Base-by-base conservation (phyloP, 495 filamentous ascomycete species). In the Tricharina praecox region DNA sequence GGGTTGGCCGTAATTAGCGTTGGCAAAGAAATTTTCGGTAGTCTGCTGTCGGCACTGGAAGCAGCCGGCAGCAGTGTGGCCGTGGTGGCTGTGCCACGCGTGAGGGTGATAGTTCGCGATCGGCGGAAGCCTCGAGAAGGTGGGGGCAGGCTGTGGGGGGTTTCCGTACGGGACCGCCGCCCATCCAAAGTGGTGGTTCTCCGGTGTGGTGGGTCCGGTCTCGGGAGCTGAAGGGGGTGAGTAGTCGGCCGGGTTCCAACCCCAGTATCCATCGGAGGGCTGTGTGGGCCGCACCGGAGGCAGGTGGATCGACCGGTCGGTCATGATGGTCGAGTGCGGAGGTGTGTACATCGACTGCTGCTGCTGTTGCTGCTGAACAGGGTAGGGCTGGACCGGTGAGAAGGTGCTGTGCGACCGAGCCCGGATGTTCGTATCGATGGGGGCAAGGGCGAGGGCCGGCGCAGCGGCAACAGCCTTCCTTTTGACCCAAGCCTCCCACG, bases 401-500 rank as follows among this genome's bases (percentile, higher is more conserved):
- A 39, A 66, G 47, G 68, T 70, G 43, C 64, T 58, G 44, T 69
- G 56, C 20, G 62, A 58, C 4, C 65, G 66, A 39, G 66, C 63
- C 15, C 74, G 56, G 23, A 77, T 59, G 35, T 78, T 78, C 49
- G 81, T 77, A 58, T 86, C 78, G 52, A 88, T 71, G 16, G 82
- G 77, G 15, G 78, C 71, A 50, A 87, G 68, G 26, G 74, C 67
- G 33, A 76, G 72, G 51, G 74, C 65, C 20, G 66, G 58, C 64
- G 66, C 68, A 50, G 72, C 66, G 46, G 69, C 63, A 45, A 70
- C 69, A 44, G 70, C 69, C 54, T 78, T 75, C 64, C 75, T 74
- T 50, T 70, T 67, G 48, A 78, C 68, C 76, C 81, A 94, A 26
- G 74, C 76, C 33, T 82, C 68, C 92, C 92, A 99, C 66, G 78